phyloP scores from a whole-genome alignment of 1,284 basidiomycete species.

The Ceratobasidium sp. region DNA sequence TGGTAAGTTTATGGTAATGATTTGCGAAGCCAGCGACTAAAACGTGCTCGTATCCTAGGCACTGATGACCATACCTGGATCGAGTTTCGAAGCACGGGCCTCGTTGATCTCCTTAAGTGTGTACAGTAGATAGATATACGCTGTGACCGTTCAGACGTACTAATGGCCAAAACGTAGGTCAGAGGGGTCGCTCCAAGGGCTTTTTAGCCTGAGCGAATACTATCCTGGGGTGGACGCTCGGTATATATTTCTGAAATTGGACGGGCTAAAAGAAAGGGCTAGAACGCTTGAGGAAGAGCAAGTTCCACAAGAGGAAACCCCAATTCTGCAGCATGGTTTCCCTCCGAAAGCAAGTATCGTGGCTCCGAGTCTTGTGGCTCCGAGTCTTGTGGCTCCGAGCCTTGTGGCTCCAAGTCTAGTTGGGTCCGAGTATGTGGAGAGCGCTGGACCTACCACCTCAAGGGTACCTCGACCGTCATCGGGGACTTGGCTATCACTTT shows the following conservation, averaged over 20 bases:
- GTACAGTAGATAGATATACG: neutral
- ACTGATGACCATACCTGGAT: slow-evolving; percentile 29
- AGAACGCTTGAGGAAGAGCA: neutral
- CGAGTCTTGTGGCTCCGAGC: too few species aligned
- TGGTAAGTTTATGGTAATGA: neutral
- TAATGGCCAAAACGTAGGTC: neutral
- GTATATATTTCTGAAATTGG: slow-evolving; percentile 5
- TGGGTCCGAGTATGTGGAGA: too few species aligned
- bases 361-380: too few species aligned
- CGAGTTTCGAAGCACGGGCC: neutral
- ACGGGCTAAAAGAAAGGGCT: neutral
- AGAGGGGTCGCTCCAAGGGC: neutral
- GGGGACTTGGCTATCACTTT: too few species aligned
- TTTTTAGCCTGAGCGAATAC: neutral
- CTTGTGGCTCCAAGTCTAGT: too few species aligned
- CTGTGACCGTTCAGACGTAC: neutral
- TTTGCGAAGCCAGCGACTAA: neutral
- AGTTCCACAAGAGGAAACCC: too few species aligned
- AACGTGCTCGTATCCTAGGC: neutral
- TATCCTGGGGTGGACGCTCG: slow-evolving; percentile 24
- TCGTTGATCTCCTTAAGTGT: slow-evolving; percentile 2
- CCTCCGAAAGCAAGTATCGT: too few species aligned
- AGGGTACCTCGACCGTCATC: too few species aligned
- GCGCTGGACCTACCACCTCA: too few species aligned
- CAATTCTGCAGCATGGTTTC: too few species aligned